phyloP scores from a whole-genome alignment of 2,329 filamentous ascomycete genomes.

The Aspergillus sp. region DNA sequence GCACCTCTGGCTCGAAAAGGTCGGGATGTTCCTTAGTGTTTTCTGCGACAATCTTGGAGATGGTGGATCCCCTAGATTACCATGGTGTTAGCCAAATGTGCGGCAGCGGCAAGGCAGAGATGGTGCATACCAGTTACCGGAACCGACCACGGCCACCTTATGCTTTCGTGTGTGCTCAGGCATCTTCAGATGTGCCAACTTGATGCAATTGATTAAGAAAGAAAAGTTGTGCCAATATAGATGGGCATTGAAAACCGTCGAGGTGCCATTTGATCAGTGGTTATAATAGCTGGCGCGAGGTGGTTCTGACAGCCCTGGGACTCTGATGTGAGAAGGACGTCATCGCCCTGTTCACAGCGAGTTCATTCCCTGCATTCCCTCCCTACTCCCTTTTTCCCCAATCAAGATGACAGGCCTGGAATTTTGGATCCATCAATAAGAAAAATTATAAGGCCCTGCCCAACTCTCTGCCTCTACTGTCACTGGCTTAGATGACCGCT shows the following conservation, averaged over 20 bases:
- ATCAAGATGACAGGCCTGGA: neutral
- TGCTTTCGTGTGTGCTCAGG: slow-evolving; percentile 9
- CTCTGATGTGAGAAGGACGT: neutral
- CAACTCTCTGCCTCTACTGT: neutral
- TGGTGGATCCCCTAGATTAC: slow-evolving; percentile 79
- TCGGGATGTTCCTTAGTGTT: slow-evolving; percentile 75
- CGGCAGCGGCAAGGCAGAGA: neutral
- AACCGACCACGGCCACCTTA: slow-evolving; percentile 72
- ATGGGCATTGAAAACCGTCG: neutral
- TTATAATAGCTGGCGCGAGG: neutral
- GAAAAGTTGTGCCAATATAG: neutral
- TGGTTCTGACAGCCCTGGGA: neutral
- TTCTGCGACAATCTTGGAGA: slow-evolving; percentile 91
- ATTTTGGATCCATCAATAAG: neutral
- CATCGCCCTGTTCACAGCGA: neutral
- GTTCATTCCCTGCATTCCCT: neutral
- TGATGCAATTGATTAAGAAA: neutral
- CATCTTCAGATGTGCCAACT: neutral
- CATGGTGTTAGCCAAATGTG: neutral
- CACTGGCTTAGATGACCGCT: neutral
- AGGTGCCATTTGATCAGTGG: neutral
- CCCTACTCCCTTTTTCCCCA: neutral
- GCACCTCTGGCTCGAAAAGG: slow-evolving; percentile 70
- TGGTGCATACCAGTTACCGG: slow-evolving; percentile 77
- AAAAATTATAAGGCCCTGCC: too few relatives aligned